Percentiles rank a stretch among this genome's conserved stretches.
Conservation (phyloP, 139 green algal species). For the Chlamydomonas eustigma region DNA sequence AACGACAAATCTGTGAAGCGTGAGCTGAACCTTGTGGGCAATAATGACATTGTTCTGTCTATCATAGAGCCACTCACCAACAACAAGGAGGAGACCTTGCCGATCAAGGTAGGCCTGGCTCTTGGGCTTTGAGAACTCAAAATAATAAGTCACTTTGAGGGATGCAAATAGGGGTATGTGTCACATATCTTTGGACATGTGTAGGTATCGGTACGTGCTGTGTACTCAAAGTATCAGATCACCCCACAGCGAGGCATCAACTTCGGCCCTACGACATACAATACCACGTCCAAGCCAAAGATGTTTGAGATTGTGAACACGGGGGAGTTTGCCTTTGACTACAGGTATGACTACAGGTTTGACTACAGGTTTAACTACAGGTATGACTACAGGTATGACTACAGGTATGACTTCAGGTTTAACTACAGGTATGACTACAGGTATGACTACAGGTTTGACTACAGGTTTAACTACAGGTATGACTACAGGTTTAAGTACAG, state of each 20-base stretch:
- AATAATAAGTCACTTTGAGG: too few species aligned
- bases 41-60: conserved; percentile 57
- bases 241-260: conserved; percentile 68
- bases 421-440: too few species aligned
- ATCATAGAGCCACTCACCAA: conserved; percentile 72
- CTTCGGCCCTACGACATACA: conserved; percentile 72
- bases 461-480: too few species aligned
- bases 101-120: conserved; percentile 37
- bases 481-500: too few species aligned
- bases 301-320: conserved; percentile 65
- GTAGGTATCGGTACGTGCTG: conserved; percentile 29
- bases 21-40: conserved; percentile 54
- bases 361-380: too few species aligned
- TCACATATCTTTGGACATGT: conserved; percentile 8
- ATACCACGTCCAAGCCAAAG: conserved; percentile 61
- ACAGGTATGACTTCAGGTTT: too few species aligned
- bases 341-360: too few species aligned
- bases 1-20: conserved; percentile 16
- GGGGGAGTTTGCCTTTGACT: conserved; percentile 67
- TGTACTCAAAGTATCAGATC: conserved; percentile 74
- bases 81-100: conserved; percentile 38
- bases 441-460: too few species aligned
- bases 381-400: too few species aligned
- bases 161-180: too few species aligned
- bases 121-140: too few species aligned